phyloP scores from a whole-genome alignment of 352 stramenopile genomes.

The Phytopythium ostracodes region DNA sequence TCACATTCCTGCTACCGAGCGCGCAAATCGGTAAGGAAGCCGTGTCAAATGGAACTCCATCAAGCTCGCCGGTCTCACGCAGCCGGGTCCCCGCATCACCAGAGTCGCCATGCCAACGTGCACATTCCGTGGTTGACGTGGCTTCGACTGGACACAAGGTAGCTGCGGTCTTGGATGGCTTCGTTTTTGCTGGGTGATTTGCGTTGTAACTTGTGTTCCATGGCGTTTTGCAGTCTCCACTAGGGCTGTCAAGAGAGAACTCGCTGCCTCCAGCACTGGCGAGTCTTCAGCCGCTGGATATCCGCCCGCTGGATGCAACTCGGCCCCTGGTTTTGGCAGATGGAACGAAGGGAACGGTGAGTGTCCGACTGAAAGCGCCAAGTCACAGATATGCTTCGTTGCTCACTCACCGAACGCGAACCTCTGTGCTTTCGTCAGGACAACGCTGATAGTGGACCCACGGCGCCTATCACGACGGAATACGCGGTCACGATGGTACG shows the following conservation, averaged over 20 bases:
- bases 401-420: not conserved
- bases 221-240: not conserved
- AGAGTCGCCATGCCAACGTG: not conserved
- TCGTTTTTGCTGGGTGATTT: too few relatives aligned
- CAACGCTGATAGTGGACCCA: not conserved
- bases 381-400: not conserved
- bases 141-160: not conserved
- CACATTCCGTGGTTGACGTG: not conserved
- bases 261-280: conserved; percentile 3
- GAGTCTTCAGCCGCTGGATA: conserved; percentile 14
- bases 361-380: not conserved
- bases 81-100: not conserved
- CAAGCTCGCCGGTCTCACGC: not conserved
- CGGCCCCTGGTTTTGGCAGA: not conserved
- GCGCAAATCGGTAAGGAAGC: conserved; percentile 1
- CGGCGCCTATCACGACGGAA: conserved; percentile 11
- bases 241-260: not conserved
- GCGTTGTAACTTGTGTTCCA: not conserved
- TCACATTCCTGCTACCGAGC: conserved; percentile 31
- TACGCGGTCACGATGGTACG: conserved; percentile 51
- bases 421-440: not conserved
- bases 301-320: conserved; percentile 20
- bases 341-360: not conserved
- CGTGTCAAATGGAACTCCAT: not conserved
- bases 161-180: not conserved